phyloP scores from a whole-genome alignment of 2,329 filamentous ascomycete genomes.

The Mariannaea elegans region DNA sequence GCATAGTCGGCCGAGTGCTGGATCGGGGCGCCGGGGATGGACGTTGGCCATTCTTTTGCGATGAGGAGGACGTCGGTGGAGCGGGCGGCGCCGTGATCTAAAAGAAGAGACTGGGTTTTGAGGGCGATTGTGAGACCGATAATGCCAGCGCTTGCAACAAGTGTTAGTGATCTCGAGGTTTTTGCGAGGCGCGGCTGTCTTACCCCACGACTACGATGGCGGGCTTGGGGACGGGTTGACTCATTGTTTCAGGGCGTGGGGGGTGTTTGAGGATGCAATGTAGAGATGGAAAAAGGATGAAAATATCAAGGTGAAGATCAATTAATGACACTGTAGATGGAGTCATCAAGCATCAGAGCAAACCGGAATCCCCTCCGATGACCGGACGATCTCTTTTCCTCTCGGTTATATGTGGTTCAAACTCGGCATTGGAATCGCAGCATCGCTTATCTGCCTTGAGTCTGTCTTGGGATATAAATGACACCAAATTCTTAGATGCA shows the following conservation, averaged over 20 bases:
- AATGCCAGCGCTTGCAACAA: constrained; percentile 57
- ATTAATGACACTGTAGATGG: not conserved
- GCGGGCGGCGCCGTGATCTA: not conserved
- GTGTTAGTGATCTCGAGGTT: not conserved
- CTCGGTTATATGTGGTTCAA: too few species aligned
- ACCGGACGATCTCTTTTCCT: not conserved
- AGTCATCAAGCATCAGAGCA: not conserved
- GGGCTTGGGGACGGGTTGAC: constrained; percentile 2
- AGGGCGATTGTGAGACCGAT: constrained; percentile 61
- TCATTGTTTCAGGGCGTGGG: constrained; percentile 17
- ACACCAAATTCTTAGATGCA: too few species aligned
- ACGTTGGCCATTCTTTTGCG: constrained; percentile 47
- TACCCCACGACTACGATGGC: constrained; percentile 44
- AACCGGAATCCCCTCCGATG: not conserved
- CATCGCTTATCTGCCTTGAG: too few species aligned
- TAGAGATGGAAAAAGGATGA: not conserved
- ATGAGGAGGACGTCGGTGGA: constrained; percentile 37
- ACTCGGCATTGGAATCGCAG: too few species aligned
- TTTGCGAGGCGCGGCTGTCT: not conserved
- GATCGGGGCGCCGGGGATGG: constrained; percentile 42
- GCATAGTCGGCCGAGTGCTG: constrained; percentile 55
- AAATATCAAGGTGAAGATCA: not conserved
- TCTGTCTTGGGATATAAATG: too few species aligned
- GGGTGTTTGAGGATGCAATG: not conserved
- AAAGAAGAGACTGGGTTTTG: constrained; percentile 48